Percentiles rank a stretch among this genome's conserved stretches.
These are phyloP conservation scores for Pichia kudriavzevii DNA, from an alignment of 1,139 yeast species.

Conservation along the genomic window DNA sequence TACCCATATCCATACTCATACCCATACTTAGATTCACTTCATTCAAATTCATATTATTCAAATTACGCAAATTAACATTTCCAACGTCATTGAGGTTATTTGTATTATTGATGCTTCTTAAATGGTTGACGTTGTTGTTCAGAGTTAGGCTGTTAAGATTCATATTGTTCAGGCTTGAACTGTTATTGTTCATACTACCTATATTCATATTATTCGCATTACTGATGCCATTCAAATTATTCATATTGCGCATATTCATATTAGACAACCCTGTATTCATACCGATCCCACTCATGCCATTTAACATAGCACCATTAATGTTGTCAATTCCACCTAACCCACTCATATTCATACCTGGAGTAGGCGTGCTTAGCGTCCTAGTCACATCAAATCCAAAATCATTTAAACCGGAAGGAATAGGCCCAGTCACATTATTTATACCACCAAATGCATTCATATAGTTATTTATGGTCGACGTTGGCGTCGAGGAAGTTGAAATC, in stretches of 20 bases:
- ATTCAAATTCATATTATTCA: no score
- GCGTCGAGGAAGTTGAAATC: no score
- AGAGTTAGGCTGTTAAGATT: background rate
- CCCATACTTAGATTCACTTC: background rate
- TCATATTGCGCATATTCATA: constrained; percentile 1
- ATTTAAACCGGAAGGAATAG: no score
- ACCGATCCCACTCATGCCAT: constrained; percentile 1
- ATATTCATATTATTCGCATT: constrained; percentile 1
- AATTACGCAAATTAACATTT: no score
- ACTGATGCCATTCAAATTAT: constrained; percentile 1
- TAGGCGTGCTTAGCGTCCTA: constrained; percentile 2
- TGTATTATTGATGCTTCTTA: no score
- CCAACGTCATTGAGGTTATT: no score
- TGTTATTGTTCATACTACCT: constrained; percentile 1
- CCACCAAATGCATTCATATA: constrained; percentile 4
- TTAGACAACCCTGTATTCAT: no score
- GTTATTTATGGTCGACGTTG: no score
- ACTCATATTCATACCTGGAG: constrained; percentile 3
- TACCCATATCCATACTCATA: background rate
- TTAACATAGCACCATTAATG: background rate
- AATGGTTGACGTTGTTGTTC: no score
- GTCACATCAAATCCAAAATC: no score
- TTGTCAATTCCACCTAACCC: no score
- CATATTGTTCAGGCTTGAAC: constrained; percentile 4
- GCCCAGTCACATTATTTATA: constrained; percentile 2